Conservation (phyloP, 192 early-diverging fungal genomes). For the Anaeromyces robustus region DNA sequence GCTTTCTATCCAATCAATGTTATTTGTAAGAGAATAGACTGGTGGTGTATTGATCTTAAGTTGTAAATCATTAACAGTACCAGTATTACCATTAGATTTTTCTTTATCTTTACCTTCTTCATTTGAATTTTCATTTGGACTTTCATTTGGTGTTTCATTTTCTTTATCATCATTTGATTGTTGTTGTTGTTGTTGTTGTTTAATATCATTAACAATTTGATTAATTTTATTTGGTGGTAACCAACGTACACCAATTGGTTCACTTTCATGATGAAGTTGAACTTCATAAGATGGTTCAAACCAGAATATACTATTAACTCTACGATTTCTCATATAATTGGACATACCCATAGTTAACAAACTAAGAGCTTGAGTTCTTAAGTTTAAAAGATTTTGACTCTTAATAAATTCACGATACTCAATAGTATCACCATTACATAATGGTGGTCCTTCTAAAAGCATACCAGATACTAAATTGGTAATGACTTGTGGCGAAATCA, state of each 20-base stretch:
- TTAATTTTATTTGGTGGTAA: slow-evolving; percentile 17
- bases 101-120: slow-evolving; percentile 22
- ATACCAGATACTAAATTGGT: slow-evolving; percentile 48
- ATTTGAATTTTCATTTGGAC: not conserved
- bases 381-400: slow-evolving; percentile 27
- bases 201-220: slow-evolving; percentile 9
- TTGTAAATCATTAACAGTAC: not conserved
- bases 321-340: slow-evolving; percentile 47
- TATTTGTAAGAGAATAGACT: not conserved
- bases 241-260: slow-evolving; percentile 46
- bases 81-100: too few species aligned
- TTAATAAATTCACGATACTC: slow-evolving; percentile 51
- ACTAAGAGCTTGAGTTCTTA: slow-evolving; percentile 39
- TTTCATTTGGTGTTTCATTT: slow-evolving; percentile 8
- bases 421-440: slow-evolving; percentile 63
- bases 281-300: slow-evolving; percentile 19
- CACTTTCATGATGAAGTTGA: slow-evolving; percentile 1
- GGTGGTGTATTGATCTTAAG: not conserved
- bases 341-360: slow-evolving; percentile 39
- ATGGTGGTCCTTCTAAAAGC: slow-evolving; percentile 50
- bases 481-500: slow-evolving; percentile 45
- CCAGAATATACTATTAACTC: slow-evolving; percentile 42
- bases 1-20: not conserved
- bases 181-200: too few species aligned
- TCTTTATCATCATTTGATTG: too few species aligned